Percentiles rank a stretch among this genome's conserved stretches.
Evolutionary conservation across 192 early-diverging fungal genomes (phyloP).

Genomic region (Mortierella claussenii): DNA sequence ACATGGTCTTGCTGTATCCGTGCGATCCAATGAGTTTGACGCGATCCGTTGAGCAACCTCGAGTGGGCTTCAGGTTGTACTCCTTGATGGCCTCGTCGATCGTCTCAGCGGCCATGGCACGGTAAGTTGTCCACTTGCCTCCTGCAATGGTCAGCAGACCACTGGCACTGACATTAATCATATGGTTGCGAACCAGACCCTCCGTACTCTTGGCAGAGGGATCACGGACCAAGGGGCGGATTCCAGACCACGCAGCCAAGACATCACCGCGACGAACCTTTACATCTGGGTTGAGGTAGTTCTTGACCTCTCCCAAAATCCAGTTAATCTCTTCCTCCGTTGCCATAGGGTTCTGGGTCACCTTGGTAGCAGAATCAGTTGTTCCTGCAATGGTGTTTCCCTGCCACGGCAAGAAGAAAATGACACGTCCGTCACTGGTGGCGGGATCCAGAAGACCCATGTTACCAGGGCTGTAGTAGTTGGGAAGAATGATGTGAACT

Average conservation of each 20-base stretch:
- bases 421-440: constrained; percentile 94
- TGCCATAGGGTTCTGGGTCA: constrained; percentile 87
- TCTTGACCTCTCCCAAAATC: constrained; percentile 92
- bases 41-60: constrained; percentile 80
- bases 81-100: constrained; percentile 87
- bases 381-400: constrained; percentile 96
- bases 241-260: constrained; percentile 97
- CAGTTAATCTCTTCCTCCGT: constrained; percentile 95
- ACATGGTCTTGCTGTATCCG: constrained; percentile 92
- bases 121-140: constrained; percentile 99
- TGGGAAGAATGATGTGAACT: constrained; percentile 94
- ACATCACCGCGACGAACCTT: constrained; percentile 98
- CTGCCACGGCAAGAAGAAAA: constrained; percentile 98
- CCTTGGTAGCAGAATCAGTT: constrained; percentile 90
- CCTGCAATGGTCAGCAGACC: constrained; percentile 95
- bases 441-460: constrained; percentile 96
- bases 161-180: constrained; percentile 87
- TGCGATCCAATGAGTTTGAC: constrained; percentile 87
- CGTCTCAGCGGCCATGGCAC: constrained; percentile 96
- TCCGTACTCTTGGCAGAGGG: constrained; percentile 92
- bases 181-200: constrained; percentile 95
- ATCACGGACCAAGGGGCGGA: constrained; percentile 96
- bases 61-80: constrained; percentile 73
- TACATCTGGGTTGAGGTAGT: constrained; percentile 92
- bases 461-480: constrained; percentile 92